Base-by-base conservation (phyloP, 805 yeast species). In the Cyberlindnera mycetangii region DNA sequence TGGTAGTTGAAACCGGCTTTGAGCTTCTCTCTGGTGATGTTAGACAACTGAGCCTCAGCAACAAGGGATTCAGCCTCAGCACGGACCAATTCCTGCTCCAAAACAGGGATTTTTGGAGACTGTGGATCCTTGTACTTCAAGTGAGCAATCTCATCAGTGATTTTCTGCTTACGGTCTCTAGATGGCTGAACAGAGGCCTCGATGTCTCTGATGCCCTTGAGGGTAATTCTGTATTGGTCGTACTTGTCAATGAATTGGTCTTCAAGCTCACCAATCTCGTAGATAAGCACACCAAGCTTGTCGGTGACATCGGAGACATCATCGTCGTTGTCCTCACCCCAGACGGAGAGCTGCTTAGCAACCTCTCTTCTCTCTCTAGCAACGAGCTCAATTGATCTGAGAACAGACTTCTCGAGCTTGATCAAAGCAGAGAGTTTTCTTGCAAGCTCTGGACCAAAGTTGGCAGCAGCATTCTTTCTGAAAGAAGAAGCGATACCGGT, bases 51-150 rank as follows among this genome's bases (percentile, higher is more conserved):
- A 48, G 98, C 98, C 76, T 92, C 99, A 49, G 99, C 99, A 61
- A 92, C 99, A 60, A 92, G 81, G 41, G 97, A 89, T 75, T 93
- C 98, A 55, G 98, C 98, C 77, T 92, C 99, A 41, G 98, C 97
- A 72, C 99, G 84, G 56, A 93, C 98, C 67, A 93, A 80, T 74
- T 93, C 98, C 75, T 93, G 98, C 78, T 92, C 99, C 68, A 92
- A 81, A 44, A 90, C 92, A 54, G 87, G 83, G 56, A 92, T 86
- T 78, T 92, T 92, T 68, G 97, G 95, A 44, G 97, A 89, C 72
- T 86, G 89, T 53, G 99, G 98, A 70, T 92, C 98, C 79, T 92
- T 92, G 79, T 93, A 93, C 76, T 93, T 93, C 72, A 92, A 81
- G 72, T 88, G 89, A 52, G 98, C 98, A 72, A 92, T 92, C 74